Evolutionary conservation across 495 filamentous ascomycete species (phyloP), one percentile per base, ranked within the genome.

Genomic region (Friedmanniomyces simplex): DNA sequence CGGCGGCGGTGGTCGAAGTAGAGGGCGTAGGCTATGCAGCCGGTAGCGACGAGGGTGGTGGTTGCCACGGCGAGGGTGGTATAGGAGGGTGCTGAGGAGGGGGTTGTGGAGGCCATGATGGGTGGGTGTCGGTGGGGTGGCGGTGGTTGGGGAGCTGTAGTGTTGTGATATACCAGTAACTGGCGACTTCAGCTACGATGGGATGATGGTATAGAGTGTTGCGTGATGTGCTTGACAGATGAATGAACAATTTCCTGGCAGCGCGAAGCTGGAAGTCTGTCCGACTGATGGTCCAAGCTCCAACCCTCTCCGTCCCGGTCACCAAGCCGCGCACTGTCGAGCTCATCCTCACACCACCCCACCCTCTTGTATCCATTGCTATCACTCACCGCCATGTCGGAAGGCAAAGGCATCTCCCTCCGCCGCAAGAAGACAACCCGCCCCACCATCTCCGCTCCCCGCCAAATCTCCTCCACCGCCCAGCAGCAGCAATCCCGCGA

Each of bases 1-100:
- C 93, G 87, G 64, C 93, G 82, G 71, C 85, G 85, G 75, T 96
- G 84, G 75, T 98, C 93, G 67, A 98, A 98, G 77, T 95, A 98
- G 56, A 88, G 73, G 55, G 89, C 94, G 68, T 97, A 85, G 66
- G 79, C 80, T 57, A 95, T 68, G 43, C 89, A 67, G 59, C 88
- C 88, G 39, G 88, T 86, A 39, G 86, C 74, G 55, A 89, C 67
- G 21, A 84, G 85, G 71, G 87, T 88, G 61, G 83, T 80, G 25
- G 83, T 80, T 62, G 83, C 82, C 64, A 86, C 82, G 63, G 85
- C 78, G 71, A 93, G 76, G 54, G 84, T 88, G 50, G 84, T 81
- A 52, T 86, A 79, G 65, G 81, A 75, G 63, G 82, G 75, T 76
- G 82, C 82, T 58, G 64, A 72, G 70, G 69, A 66, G 48, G 71